Percentiles rank a stretch among this genome's conserved stretches.
Conservation (phyloP, 208 protist species). For the Trypanosoma congolense region DNA sequence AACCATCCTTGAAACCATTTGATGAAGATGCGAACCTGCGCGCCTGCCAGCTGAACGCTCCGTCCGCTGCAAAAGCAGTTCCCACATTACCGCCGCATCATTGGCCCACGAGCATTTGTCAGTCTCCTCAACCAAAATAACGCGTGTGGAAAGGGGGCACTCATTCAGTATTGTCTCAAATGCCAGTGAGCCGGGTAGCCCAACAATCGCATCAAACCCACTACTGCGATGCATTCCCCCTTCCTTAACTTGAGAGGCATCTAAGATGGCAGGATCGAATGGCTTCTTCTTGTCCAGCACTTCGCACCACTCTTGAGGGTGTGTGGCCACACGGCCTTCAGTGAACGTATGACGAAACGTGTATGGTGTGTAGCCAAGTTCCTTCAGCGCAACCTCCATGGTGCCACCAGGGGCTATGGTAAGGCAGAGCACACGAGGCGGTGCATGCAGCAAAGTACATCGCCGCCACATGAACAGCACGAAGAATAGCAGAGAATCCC, state of each 20-base stretch:
- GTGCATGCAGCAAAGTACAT: conserved; percentile 13
- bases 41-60: conserved; percentile 22
- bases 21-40: conserved; percentile 29
- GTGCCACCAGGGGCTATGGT: conserved; percentile 77
- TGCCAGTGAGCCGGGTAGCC: conserved; percentile 72
- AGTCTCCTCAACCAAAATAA: conserved; percentile 76
- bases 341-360: conserved; percentile 61
- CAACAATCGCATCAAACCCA: conserved; percentile 64
- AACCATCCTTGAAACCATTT: conserved; percentile 55
- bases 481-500: too few species aligned
- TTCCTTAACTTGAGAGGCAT: background rate
- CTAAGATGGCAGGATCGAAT: conserved; percentile 53
- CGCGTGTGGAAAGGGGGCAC: conserved; percentile 71
- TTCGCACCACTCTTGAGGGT: conserved; percentile 75
- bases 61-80: conserved; percentile 37
- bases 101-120: conserved; percentile 72
- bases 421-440: conserved; percentile 56
- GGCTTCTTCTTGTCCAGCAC: conserved; percentile 62
- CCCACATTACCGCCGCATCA: conserved; percentile 46
- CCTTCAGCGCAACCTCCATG: conserved; percentile 39
- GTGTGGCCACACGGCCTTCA: conserved; percentile 52
- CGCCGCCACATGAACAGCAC: conserved; percentile 18
- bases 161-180: conserved; percentile 69
- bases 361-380: conserved; percentile 77
- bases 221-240: background rate